Evolutionary conservation across 2,329 filamentous ascomycete species (phyloP), one percentile per base, ranked within the genome.

Genomic region (Claviceps citrina): DNA sequence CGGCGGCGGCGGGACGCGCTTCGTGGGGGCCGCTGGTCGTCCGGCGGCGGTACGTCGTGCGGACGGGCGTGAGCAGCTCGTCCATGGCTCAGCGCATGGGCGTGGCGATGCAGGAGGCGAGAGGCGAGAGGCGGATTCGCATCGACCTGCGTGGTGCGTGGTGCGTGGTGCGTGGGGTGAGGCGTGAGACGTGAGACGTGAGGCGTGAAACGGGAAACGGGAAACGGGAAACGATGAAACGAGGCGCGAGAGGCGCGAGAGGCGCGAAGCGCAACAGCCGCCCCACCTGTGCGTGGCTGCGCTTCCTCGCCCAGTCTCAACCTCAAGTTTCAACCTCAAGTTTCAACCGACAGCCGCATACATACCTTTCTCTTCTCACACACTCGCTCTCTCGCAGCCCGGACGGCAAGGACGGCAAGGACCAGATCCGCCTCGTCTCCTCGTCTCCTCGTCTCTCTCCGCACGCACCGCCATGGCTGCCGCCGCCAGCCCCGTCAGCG

Each of bases 61-160:
- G 71, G 47, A 74, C 61, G 1, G 66, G 70, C 8, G 62, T 71
- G 43, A 77, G 57, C 20, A 78, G 56, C 22, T 65, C 65, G 41
- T 75, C 72, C 74, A 78, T 78, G 22, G 36, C 37, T 31, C 6
- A 3, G 16, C 10, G 10, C 33, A 18, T 27, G 31, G n/a, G n/a
- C n/a, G n/a, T n/a, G n/a, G n/a, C n/a, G n/a, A n/a, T n/a, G 26
- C 12, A n/a, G n/a, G 26, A 28, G 12, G 26, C 26, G 26, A 27
- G 26, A 27, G 13, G 26, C 24, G 24, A 26, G 25, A 26, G 12
- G 2, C 12, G 26, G n/a, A n/a, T n/a, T n/a, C n/a, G n/a, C n/a
- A n/a, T n/a, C n/a, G n/a, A n/a, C n/a, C n/a, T n/a, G n/a, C n/a
- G n/a, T n/a, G n/a, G n/a, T n/a, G n/a, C n/a, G n/a, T n/a, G n/a